phyloP scores from a whole-genome alignment of 2,329 filamentous ascomycete species.

The Fusarium sp. region DNA sequence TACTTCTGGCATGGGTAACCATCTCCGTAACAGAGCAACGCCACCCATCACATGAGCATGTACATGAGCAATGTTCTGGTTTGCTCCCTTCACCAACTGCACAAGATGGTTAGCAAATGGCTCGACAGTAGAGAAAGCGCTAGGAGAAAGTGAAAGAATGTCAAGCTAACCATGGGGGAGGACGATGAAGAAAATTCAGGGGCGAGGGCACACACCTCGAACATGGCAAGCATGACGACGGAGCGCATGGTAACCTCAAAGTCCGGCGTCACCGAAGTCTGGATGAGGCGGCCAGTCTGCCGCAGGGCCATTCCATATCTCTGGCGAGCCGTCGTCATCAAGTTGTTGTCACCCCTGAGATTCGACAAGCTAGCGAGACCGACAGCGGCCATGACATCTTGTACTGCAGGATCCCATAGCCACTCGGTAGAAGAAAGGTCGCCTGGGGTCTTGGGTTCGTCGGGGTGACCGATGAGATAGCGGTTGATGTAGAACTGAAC shows the following conservation, averaged over 20 bases:
- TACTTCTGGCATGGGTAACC: slow-evolving; percentile 50
- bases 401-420: slow-evolving; percentile 52
- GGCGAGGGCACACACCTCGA: slow-evolving; percentile 58
- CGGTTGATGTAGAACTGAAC: slow-evolving; percentile 60
- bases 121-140: neutral
- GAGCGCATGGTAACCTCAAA: slow-evolving; percentile 58
- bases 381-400: slow-evolving; percentile 63
- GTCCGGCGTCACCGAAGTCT: slow-evolving; percentile 45
- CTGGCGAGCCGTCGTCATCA: slow-evolving; percentile 57
- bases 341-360: slow-evolving; percentile 54
- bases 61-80: slow-evolving; percentile 58
- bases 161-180: slow-evolving; percentile 22
- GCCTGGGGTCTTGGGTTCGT: slow-evolving; percentile 53
- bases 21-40: slow-evolving; percentile 62
- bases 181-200: slow-evolving; percentile 3
- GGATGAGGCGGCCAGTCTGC: slow-evolving; percentile 54
- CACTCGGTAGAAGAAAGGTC: slow-evolving; percentile 50
- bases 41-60: slow-evolving; percentile 67
- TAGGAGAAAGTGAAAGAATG: slow-evolving; percentile 11
- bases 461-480: slow-evolving; percentile 60
- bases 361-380: slow-evolving; percentile 67
- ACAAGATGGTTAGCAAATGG: slow-evolving; percentile 28
- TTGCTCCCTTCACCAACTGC: slow-evolving; percentile 57
- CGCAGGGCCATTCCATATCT: slow-evolving; percentile 64
- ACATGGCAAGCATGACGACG: slow-evolving; percentile 66